Evolutionary conservation across 352 stramenopile genomes (phyloP), one percentile per base, ranked within the genome.

Genomic region (Phytophthora tentaculata): DNA sequence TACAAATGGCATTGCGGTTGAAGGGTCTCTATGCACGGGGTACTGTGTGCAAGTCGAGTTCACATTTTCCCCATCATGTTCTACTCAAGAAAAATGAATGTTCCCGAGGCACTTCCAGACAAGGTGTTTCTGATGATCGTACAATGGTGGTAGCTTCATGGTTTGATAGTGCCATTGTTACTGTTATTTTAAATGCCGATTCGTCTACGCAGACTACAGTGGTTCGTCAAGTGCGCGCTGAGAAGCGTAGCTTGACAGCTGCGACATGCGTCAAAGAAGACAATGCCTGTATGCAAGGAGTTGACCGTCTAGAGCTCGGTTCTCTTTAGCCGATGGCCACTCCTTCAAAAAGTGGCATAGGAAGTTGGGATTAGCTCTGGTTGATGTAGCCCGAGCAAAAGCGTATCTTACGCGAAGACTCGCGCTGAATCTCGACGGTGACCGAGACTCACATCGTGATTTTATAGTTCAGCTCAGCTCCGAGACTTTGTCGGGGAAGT

Each of bases 341-440:
- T 39, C 32, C 3, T 39, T 39, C 32, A 14, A 39, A 14, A 39
- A 39, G 32, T 39, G 32, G 32, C 14, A 39, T 14, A 39, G 9
- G 10, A 39, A 39, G 26, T 8, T 32, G 3, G 26, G 4, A 16
- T 39, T 39, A 14, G 32, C 32, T 10, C 10, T 39, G 14, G 44
- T 73, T 5, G 70, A 79, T 37, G 69, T 76, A 28, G 70, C 74
- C 6, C 35, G 66, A 29, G 45, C 61, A 2, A 81, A 78, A 58
- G 63, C 69, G 1, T 69, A 59, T n/a, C 16, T 68, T n/a, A 71
- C 51, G 29, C 41, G 43, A 0, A 61, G 14, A n/a, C 28, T 68
- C 13, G 44, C 10, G 14, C 1, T 67, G 9, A 13, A 67, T 9
- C 3, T 24, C 32, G 6, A 5, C 6, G 10, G 10, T 17, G 41